A percentile compares a stretch with the other conserved stretches of the same genome.
Conservation (phyloP, 2,329 filamentous ascomycete species). For the Sodiomyces alkalinus region DNA sequence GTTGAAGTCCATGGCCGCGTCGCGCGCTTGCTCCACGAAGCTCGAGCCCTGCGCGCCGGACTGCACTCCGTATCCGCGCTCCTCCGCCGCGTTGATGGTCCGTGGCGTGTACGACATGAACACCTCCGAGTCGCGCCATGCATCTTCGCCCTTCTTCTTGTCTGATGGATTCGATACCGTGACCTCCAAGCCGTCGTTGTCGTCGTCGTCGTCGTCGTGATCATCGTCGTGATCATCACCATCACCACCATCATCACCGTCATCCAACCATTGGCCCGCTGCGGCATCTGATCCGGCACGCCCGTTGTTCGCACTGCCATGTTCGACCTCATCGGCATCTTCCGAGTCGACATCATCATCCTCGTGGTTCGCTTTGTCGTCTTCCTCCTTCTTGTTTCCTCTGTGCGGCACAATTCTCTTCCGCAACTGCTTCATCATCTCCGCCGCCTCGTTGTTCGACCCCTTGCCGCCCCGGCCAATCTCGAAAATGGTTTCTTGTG, state of each 20-base stretch:
- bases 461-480: conserved; percentile 59
- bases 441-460: conserved; percentile 47
- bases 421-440: conserved; percentile 60
- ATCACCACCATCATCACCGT: too few species aligned
- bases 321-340: conserved; percentile 10
- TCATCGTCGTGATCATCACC: conserved; percentile 20
- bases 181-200: conserved; percentile 52
- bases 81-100: conserved; percentile 66
- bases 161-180: conserved; percentile 49
- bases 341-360: conserved; percentile 13
- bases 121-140: conserved; percentile 55
- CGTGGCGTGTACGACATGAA: conserved; percentile 96
- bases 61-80: conserved; percentile 86
- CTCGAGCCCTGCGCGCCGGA: conserved; percentile 59
- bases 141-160: conserved; percentile 22
- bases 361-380: conserved; percentile 16
- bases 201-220: conserved; percentile 28
- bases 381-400: conserved; percentile 23
- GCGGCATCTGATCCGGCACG: conserved; percentile 5
- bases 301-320: too few species aligned
- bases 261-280: too few species aligned
- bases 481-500: conserved; percentile 93
- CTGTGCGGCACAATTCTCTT: conserved; percentile 48
- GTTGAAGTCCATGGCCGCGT: conserved; percentile 79
- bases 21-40: conserved; percentile 79